Conservation (phyloP, 2,329 filamentous ascomycete genomes). For the Pseudogymnoascus sp. region DNA sequence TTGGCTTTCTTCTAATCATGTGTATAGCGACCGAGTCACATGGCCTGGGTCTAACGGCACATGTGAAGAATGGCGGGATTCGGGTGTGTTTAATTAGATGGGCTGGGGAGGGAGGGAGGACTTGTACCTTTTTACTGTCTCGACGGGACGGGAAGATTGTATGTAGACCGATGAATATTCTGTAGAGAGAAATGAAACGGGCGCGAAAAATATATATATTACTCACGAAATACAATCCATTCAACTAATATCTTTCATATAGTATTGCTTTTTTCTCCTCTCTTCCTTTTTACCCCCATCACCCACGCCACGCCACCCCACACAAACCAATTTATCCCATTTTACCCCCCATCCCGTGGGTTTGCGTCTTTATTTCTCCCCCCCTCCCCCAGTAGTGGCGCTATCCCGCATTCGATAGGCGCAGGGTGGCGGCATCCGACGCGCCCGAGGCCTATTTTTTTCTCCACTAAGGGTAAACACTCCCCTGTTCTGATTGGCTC, state of each 20-base stretch:
- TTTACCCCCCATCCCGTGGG: background rate
- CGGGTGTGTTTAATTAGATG: too few species aligned
- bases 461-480: background rate
- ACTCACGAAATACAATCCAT: background rate
- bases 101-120: too few species aligned
- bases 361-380: background rate
- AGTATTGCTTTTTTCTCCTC: background rate
- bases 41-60: background rate
- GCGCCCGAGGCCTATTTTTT: background rate
- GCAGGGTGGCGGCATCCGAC: conserved; percentile 5
- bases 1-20: background rate
- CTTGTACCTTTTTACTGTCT: too few species aligned
- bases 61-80: background rate
- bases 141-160: too few species aligned
- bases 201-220: background rate
- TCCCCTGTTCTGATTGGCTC: background rate
- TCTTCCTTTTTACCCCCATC: background rate
- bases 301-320: background rate
- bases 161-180: background rate
- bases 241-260: background rate
- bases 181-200: background rate
- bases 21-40: background rate
- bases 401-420: background rate
- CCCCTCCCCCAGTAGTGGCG: background rate
- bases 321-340: background rate